A percentile compares a stretch with the other conserved stretches of the same genome.
Evolutionary conservation across 139 green algal genomes (phyloP).

Genomic region (Zygnema cylindricum): DNA sequence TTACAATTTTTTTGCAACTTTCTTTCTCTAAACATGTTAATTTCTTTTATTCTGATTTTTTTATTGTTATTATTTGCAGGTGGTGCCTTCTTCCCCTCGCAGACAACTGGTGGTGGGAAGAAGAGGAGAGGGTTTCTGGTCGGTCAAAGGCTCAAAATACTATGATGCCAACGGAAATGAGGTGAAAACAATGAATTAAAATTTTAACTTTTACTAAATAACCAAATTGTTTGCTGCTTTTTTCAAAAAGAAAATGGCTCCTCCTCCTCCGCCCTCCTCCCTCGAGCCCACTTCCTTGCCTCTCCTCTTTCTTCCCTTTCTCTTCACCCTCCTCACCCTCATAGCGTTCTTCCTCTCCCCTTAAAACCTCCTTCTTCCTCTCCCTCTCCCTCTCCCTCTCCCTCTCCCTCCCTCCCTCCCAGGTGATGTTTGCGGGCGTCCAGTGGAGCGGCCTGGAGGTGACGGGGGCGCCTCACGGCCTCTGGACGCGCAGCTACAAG

Average conservation of each 20-base stretch:
- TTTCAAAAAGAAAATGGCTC: too few relatives aligned
- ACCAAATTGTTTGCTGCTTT: too few relatives aligned
- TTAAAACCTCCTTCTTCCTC: background rate
- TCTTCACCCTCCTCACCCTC: background rate
- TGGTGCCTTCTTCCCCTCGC: too few relatives aligned
- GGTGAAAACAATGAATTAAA: too few relatives aligned
- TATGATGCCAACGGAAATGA: background rate
- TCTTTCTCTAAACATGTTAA: too few relatives aligned
- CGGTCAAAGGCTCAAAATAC: background rate
- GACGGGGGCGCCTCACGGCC: slow-evolving; percentile 12
- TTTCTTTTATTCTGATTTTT: too few relatives aligned
- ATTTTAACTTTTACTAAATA: too few relatives aligned
- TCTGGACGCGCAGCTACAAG: slow-evolving; percentile 31
- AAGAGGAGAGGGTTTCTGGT: background rate
- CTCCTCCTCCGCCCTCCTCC: background rate
- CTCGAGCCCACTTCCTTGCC: background rate
- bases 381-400: background rate
- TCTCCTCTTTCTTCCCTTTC: background rate
- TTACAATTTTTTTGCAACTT: too few relatives aligned
- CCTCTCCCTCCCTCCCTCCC: slow-evolving; percentile 4
- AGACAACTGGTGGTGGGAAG: too few relatives aligned
- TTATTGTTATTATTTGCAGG: too few relatives aligned
- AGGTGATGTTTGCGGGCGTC: slow-evolving; percentile 49
- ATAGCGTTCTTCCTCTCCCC: background rate
- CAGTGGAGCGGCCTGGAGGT: slow-evolving; percentile 42